phyloP scores from a whole-genome alignment of 306 rosid species.

The Luffa acutangula region DNA sequence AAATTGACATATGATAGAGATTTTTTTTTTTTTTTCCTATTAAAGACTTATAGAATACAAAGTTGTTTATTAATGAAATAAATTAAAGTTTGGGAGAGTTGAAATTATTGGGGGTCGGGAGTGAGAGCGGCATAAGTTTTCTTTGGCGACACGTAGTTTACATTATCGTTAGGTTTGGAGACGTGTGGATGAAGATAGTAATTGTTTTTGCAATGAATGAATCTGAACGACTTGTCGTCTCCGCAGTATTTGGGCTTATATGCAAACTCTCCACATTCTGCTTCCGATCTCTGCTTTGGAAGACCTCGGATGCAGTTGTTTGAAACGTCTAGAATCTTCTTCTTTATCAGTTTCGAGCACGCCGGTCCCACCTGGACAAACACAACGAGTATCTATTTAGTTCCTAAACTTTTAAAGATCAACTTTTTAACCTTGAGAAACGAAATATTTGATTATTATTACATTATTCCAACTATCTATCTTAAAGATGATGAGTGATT shows the following conservation, averaged over 20 bases:
- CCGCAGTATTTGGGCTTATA: conserved; percentile 16
- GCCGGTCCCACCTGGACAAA: conserved; percentile 37
- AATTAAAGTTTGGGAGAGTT: background rate
- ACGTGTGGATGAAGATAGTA: background rate
- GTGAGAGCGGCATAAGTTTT: background rate
- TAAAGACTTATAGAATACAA: background rate
- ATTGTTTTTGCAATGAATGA: conserved; percentile 30
- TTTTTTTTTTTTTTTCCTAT: no score
- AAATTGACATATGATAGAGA: background rate
- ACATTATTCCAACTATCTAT: no score
- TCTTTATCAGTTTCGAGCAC: conserved; percentile 37
- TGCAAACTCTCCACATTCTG: conserved; percentile 26
- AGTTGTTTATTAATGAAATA: background rate
- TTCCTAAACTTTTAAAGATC: no score
- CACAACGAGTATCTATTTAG: no score
- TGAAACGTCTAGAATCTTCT: conserved; percentile 26
- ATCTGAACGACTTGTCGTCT: background rate
- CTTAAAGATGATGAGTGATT: no score
- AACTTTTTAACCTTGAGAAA: no score
- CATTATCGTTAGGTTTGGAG: background rate
- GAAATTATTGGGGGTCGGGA: background rate
- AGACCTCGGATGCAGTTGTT: conserved; percentile 50
- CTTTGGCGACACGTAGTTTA: conserved; percentile 2
- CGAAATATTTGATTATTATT: no score
- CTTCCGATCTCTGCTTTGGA: conserved; percentile 23